Conservation (phyloP, 2,329 filamentous ascomycete species). For the Lomentospora prolificans region DNA sequence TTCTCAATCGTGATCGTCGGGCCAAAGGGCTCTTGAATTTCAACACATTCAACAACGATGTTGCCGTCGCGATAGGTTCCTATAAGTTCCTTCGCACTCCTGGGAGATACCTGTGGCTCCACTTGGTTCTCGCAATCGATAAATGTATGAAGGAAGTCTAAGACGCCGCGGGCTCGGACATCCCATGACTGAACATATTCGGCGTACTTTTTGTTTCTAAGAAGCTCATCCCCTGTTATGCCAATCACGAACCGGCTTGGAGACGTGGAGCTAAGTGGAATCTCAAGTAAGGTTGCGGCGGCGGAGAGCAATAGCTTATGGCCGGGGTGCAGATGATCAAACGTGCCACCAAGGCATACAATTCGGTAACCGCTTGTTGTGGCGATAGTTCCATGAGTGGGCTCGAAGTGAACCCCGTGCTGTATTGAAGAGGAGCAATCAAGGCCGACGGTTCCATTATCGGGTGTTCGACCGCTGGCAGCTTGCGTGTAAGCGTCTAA, state of each 20-base stretch:
- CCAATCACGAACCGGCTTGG: constrained; percentile 64
- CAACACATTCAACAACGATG: constrained; percentile 65
- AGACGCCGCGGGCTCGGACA: constrained; percentile 56
- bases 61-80: constrained; percentile 36
- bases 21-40: constrained; percentile 81
- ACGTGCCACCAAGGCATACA: constrained; percentile 84
- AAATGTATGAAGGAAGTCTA: constrained; percentile 63
- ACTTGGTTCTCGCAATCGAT: constrained; percentile 30
- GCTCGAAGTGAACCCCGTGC: neutral
- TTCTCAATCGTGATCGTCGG: constrained; percentile 76
- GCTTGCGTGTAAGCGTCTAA: constrained; percentile 38
- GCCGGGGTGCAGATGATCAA: constrained; percentile 89
- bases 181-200: constrained; percentile 76
- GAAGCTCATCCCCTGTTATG: constrained; percentile 77
- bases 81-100: neutral
- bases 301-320: constrained; percentile 96
- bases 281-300: constrained; percentile 60
- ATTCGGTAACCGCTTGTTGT: constrained; percentile 3
- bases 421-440: constrained; percentile 33
- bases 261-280: constrained; percentile 27
- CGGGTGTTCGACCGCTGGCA: constrained; percentile 36
- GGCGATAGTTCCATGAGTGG: neutral
- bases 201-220: constrained; percentile 82
- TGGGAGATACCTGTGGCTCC: constrained; percentile 13
- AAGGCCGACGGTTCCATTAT: constrained; percentile 41